Conservation (phyloP, 129 eudicot species). For the Helianthus tuberosus region DNA sequence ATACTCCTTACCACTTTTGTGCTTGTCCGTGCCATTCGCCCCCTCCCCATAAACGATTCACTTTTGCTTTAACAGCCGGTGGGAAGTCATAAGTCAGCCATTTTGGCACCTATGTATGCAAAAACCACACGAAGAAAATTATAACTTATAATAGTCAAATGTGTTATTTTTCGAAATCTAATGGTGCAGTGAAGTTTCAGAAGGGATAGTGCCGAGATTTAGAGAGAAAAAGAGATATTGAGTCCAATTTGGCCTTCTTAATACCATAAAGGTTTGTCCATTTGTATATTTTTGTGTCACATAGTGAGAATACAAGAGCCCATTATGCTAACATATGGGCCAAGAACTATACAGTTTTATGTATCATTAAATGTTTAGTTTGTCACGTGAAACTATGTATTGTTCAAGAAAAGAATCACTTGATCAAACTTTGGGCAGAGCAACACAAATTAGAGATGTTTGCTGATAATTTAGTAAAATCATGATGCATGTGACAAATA, state of each 20-base stretch:
- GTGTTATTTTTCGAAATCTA: not conserved
- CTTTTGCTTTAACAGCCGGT: conserved; percentile 96
- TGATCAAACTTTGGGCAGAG: not conserved
- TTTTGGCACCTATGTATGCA: conserved; percentile 66
- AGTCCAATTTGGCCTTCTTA: not conserved
- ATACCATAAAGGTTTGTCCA: not conserved
- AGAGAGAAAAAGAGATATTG: not conserved
- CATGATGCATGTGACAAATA: not conserved
- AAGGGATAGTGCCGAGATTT: not conserved
- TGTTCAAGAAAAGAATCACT: not conserved
- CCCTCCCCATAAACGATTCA: conserved; percentile 96
- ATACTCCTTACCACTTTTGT: conserved; percentile 76
- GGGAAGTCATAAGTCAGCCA: conserved; percentile 98
- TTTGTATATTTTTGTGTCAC: not conserved
- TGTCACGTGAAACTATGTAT: not conserved
- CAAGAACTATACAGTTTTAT: not conserved
- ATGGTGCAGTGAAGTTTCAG: not conserved
- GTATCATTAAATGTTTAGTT: not conserved
- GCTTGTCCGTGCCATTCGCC: conserved; percentile 99
- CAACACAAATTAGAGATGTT: not conserved
- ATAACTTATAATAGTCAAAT: conserved; percentile 4
- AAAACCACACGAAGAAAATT: not conserved
- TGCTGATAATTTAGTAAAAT: not conserved
- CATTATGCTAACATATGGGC: not conserved
- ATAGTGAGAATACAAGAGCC: not conserved